Evolutionary conservation across 345 rosid species (phyloP).

Genomic region (Odontarrhena argentea): DNA sequence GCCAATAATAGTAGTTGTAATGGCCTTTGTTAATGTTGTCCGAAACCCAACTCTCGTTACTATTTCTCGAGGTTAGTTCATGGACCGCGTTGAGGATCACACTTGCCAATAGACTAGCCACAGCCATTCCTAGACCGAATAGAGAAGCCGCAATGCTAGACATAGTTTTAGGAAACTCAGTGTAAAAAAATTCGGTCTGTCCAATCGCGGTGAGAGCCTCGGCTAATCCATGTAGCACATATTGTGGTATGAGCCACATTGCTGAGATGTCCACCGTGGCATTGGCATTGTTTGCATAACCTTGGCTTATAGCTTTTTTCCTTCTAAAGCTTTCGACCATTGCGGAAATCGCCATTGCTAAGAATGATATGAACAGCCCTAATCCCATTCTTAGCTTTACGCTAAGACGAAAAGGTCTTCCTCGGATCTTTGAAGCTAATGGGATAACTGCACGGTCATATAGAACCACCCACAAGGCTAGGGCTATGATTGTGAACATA

Average conservation of each 20-base stretch:
- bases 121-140: slow-evolving; percentile 64
- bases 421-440: slow-evolving; percentile 60
- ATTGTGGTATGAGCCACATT: slow-evolving; percentile 76
- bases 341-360: slow-evolving; percentile 69
- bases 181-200: slow-evolving; percentile 75
- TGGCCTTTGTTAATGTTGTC: slow-evolving; percentile 69
- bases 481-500: slow-evolving; percentile 52
- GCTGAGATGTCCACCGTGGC: slow-evolving; percentile 65
- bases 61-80: slow-evolving; percentile 45
- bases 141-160: slow-evolving; percentile 69
- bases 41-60: slow-evolving; percentile 70
- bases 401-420: slow-evolving; percentile 54
- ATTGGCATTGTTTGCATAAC: slow-evolving; percentile 45
- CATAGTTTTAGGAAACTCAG: slow-evolving; percentile 80
- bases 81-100: slow-evolving; percentile 50
- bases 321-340: slow-evolving; percentile 60
- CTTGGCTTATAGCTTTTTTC: slow-evolving; percentile 58
- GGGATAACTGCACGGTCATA: slow-evolving; percentile 77
- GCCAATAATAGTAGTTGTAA: slow-evolving; percentile 75
- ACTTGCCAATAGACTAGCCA: slow-evolving; percentile 65
- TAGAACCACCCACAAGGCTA: slow-evolving; percentile 57
- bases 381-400: slow-evolving; percentile 73
- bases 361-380: slow-evolving; percentile 57
- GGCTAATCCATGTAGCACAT: slow-evolving; percentile 62
- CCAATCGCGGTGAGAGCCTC: slow-evolving; percentile 75